Evolutionary conservation across 2,329 filamentous ascomycete genomes (phyloP), one percentile per base, ranked within the genome.

Genomic region (Lithohypha guttulata): DNA sequence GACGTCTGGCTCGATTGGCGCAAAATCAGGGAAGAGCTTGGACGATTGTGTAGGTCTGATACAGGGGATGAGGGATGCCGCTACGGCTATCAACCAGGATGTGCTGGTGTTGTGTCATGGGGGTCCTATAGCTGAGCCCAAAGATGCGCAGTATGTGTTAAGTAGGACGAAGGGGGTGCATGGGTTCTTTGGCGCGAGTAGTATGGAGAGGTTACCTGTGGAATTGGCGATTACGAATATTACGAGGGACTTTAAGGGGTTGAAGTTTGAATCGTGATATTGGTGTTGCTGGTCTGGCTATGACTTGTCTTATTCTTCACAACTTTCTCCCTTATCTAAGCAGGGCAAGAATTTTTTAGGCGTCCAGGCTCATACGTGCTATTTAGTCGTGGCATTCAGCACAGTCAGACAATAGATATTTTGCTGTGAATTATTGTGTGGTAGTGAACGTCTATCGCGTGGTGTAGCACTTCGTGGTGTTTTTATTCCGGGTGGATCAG

Each of bases 31-130:
- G 3, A 73, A 75, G 57, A 69, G 60, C 10, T 59, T 83, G 11
- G 77, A 82, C 25, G 73, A 81, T n/a, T 75, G 73, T 46, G 75
- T 81, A 2, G 52, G 56, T 42, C 55, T 73, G 32, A 68, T 82
- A 3, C 76, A 81, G 59, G 67, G 70, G 19, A 81, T 83, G 50
- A 62, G 71, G 14, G 75, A 81, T 54, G 73, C 71, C 0, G 77
- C 74, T 0, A 62, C 64, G 1, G 55, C 59, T 36, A 63, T 80
- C 31, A 73, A 72, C 6, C 54, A 61, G 0, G 45, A 80, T 9
- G 61, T 81, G 8, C 73, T 83, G 35, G 71, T 83, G 13, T 54
- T 83, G n/a, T 81, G 78, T 45, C 79, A 83, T 53, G 79, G 79
- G 1, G 79, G 79, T 0, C 78, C 79, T 0, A 79, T 84, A 46